Conservation (phyloP, 331 rosid genomes). For the Pyrus hybrid region DNA sequence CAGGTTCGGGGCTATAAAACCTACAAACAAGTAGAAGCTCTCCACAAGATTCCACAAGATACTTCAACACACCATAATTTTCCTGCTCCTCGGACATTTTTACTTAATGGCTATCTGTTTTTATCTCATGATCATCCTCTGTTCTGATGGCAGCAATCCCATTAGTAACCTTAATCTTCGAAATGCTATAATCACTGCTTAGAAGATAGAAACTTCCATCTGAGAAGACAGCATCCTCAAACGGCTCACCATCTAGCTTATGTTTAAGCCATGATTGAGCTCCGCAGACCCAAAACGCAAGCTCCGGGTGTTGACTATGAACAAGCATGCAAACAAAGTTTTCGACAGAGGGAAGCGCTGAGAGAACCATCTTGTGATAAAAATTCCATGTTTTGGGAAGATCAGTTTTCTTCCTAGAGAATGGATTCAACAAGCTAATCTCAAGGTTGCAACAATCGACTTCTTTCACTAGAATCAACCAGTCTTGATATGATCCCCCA, state of each 20-base stretch:
- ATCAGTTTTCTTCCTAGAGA: slow-evolving; percentile 25
- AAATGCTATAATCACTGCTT: slow-evolving; percentile 25
- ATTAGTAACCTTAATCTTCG: slow-evolving; percentile 25
- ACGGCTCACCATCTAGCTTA: slow-evolving; percentile 35
- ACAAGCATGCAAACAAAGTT: slow-evolving; percentile 42
- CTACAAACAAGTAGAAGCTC: slow-evolving; percentile 18
- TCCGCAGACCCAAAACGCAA: slow-evolving; percentile 14
- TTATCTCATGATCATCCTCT: slow-evolving; percentile 9
- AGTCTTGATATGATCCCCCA: slow-evolving; percentile 67
- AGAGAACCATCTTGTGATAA: slow-evolving; percentile 57
- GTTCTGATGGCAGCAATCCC: slow-evolving; percentile 9
- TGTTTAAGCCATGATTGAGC: slow-evolving; percentile 19
- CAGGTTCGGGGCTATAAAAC: slow-evolving; percentile 25
- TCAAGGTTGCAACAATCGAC: slow-evolving; percentile 28
- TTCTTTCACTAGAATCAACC: slow-evolving; percentile 49
- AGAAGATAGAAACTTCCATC: slow-evolving; percentile 49
- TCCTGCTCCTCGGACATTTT: slow-evolving; percentile 13
- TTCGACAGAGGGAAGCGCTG: slow-evolving; percentile 28
- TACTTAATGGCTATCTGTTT: slow-evolving; percentile 29
- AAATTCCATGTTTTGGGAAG: slow-evolving; percentile 52
- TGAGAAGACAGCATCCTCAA: slow-evolving; percentile 53
- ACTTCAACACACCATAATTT: neutral
- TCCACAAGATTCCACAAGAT: slow-evolving; percentile 33
- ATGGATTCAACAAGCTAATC: slow-evolving; percentile 42
- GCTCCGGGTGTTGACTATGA: neutral